Percentiles rank a stretch among this genome's conserved stretches.
Evolutionary conservation across 2,329 filamentous ascomycete genomes (phyloP).

Genomic region (Dactylellina leptospora): DNA sequence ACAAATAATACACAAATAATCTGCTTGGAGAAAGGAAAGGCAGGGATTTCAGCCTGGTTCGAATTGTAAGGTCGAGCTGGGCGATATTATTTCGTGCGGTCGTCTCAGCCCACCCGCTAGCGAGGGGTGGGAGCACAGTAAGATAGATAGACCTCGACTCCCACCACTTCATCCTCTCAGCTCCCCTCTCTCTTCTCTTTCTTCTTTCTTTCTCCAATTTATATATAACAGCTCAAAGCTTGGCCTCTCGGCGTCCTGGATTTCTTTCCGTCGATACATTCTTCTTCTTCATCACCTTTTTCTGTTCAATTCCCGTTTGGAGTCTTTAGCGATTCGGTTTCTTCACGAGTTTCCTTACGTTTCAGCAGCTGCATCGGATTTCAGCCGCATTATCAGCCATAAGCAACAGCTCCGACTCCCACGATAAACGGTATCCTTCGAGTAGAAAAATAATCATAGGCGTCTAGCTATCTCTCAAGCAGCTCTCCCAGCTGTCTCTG

Average conservation of each 20-base stretch:
- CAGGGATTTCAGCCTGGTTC: slow-evolving; percentile 47
- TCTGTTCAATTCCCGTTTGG: background rate
- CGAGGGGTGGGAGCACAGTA: slow-evolving; percentile 13
- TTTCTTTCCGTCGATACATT: slow-evolving; percentile 6
- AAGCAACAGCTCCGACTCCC: background rate
- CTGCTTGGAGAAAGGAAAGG: background rate
- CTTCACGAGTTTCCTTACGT: slow-evolving; percentile 44
- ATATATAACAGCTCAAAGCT: slow-evolving; percentile 32
- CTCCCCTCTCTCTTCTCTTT: slow-evolving; percentile 8
- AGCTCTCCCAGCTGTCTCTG: slow-evolving; percentile 33
- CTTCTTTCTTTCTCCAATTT: background rate
- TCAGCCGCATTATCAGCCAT: slow-evolving; percentile 46
- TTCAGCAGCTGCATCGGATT: slow-evolving; percentile 14
- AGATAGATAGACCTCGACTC: slow-evolving; percentile 33
- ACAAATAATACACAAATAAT: slow-evolving; percentile 14
- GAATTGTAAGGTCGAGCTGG: slow-evolving; percentile 1
- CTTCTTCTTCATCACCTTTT: slow-evolving; percentile 8
- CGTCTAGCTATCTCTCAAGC: background rate
- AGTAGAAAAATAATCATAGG: background rate
- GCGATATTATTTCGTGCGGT: no score
- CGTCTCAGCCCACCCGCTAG: slow-evolving; percentile 49
- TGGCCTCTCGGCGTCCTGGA: slow-evolving; percentile 40
- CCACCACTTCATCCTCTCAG: background rate
- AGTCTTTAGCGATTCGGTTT: slow-evolving; percentile 3
- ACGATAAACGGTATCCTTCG: background rate